Base-by-base conservation (phyloP, 192 early-diverging fungal genomes). In the Coemansia sp. region DNA sequence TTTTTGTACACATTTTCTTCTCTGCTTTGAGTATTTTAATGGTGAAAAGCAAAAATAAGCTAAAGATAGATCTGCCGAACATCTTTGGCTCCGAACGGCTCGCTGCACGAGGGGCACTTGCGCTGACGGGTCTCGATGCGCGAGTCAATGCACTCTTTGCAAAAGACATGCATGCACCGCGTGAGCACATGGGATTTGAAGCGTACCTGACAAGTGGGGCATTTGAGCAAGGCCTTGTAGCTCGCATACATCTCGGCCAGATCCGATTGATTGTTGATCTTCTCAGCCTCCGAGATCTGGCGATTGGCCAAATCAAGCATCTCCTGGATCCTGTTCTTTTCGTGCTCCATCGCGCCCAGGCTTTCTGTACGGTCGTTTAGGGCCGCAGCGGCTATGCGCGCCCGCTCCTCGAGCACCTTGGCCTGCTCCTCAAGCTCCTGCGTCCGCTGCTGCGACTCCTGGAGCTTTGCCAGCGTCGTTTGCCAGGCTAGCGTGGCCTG, bases 91-190 rank as follows among this genome's bases (percentile, higher is more conserved):
- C 89, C 91, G 84, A 97, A 97, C 23, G 89, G 82, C 66, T 90
- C 85, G 53, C 86, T 87, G 70, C 95, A 97, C 20, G 88, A 90
- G 14, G 95, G 95, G 70, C 95, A 97, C 75, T 93, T 93, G 74
- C 94, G 86, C 78, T 96, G 94, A 6, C 96, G 86, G 0, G 91
- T 92, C 47, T 91, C 89, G 60, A 88, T 82, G 56, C 89, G 84
- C 28, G 89, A 85, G 61, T 96, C 91, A 62, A 97, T 89, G 67
- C 95, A 98, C 60, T 85, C 77, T 62, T 92, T 91, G 83, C 96
- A 98, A 82, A 98, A 98, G 14, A 90, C 90, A 65, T 98, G 96
- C 94, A 95, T 95, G 74, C 96, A 98, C 32, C 90, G 85, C 53
- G 84, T 29, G 11, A 98, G 72, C 3, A 89, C 81, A 67, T 91